These are phyloP conservation scores for Heritiera littoralis DNA, from an alignment of 345 rosid species.

Conservation along the genomic window DNA sequence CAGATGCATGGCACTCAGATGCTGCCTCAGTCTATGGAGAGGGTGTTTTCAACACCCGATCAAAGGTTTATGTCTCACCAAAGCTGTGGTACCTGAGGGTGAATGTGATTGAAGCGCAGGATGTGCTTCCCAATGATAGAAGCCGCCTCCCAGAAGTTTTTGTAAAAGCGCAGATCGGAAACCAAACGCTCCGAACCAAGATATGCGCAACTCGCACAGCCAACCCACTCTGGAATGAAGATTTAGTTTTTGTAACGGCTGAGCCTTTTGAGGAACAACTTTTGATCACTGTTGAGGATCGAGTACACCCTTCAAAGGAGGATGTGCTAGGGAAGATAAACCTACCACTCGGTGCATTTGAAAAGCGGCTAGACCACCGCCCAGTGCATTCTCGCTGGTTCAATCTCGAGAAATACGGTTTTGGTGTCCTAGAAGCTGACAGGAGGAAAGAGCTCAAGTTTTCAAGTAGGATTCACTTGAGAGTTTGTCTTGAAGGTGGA, in stretches of 20 bases:
- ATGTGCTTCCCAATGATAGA: slow-evolving; percentile 61
- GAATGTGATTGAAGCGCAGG: slow-evolving; percentile 90
- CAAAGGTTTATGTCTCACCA: slow-evolving; percentile 86
- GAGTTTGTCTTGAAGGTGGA: slow-evolving; percentile 90
- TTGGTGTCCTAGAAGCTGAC: slow-evolving; percentile 68
- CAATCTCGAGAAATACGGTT: slow-evolving; percentile 81
- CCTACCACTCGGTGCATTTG: slow-evolving; percentile 53
- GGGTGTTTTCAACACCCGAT: slow-evolving; percentile 58
- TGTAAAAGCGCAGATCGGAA: slow-evolving; percentile 78
- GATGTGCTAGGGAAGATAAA: slow-evolving; percentile 65
- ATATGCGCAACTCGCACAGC: slow-evolving; percentile 47
- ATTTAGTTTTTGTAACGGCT: slow-evolving; percentile 83
- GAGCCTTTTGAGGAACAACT: slow-evolving; percentile 93
- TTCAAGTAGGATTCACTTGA: slow-evolving; percentile 73
- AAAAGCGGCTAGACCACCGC: slow-evolving; percentile 83
- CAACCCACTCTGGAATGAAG: slow-evolving; percentile 81
- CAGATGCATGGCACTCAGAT: slow-evolving; percentile 86
- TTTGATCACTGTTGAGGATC: slow-evolving; percentile 65
- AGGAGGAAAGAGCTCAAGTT: slow-evolving; percentile 79
- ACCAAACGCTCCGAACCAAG: slow-evolving; percentile 68
- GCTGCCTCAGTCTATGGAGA: slow-evolving; percentile 70
- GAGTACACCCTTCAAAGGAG: slow-evolving; percentile 60
- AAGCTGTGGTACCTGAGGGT: slow-evolving; percentile 84
- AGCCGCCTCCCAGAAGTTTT: slow-evolving; percentile 66
- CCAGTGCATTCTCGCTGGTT: slow-evolving; percentile 86